Evolutionary conservation across 2,329 filamentous ascomycete genomes (phyloP), one percentile per base, ranked within the genome.

Genomic region (Fusarium albidum): DNA sequence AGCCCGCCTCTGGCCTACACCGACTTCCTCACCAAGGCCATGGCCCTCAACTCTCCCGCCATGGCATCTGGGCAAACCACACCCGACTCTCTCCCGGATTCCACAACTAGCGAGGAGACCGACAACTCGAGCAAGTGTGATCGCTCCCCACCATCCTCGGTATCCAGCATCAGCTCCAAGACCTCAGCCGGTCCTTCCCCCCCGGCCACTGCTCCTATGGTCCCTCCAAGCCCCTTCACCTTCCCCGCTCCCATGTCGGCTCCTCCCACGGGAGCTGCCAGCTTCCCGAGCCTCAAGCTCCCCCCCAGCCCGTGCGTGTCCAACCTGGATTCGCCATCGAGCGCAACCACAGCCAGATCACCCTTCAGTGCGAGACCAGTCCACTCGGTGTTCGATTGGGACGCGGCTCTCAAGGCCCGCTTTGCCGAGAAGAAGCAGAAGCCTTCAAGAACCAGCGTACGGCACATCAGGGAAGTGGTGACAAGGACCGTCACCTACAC

Each of bases 401-500:
- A 90, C 53, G 76, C 86, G 6, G 88, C 88, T 8, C 81, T 87
- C 65, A 91, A 89, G 74, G 81, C 82, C 38, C 81, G 84, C 44
- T 87, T 85, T 65, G 81, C 84, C 54, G 88, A 89, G 68, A 79
- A 78, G 70, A 78, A 80, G 65, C 82, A 80, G 59, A 83, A 84
- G 69, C 69, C 81, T 13, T 78, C 83, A 33, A 82, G 81, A 61
- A 86, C 86, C 27, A 87, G 81, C 65, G 79, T 87, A 50, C 84
- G 87, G 55, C 82, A 89, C 69, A 92, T 97, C 52, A 82, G 91
- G 48, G 92, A 97, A 73, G 92, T 97, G 5, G 90, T 97, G 46
- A 97, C 93, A n/a, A 84, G 92, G 64, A 97, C 92, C 13, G 91
- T 96, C 54, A 96, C 91, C 33, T 96, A 96, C 75, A 96, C 91